Percentiles rank a stretch among this genome's conserved stretches.
Conservation (phyloP, 169 alveolate genomes). For the Plasmodium gonderi region DNA sequence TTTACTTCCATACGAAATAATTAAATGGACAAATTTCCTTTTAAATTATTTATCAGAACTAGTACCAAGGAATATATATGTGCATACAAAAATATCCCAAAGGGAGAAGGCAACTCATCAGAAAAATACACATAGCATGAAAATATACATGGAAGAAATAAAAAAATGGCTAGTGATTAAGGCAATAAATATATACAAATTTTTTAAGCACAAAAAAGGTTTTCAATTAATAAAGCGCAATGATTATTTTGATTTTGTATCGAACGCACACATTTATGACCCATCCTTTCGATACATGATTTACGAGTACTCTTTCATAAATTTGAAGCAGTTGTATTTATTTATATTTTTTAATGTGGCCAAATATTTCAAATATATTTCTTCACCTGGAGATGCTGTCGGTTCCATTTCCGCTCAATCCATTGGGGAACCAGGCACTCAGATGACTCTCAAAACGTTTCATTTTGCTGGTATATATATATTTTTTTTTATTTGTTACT, state of each 20-base stretch:
- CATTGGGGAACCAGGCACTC: constrained; percentile 99
- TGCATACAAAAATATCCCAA: constrained; percentile 27
- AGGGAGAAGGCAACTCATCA: constrained; percentile 63
- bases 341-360: constrained; percentile 91
- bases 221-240: constrained; percentile 8
- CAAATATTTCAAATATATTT: constrained; percentile 92
- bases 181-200: constrained; percentile 61
- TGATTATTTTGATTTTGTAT: constrained; percentile 22
- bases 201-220: constrained; percentile 23
- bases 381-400: constrained; percentile 99
- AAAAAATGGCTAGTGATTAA: constrained; percentile 58
- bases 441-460: constrained; percentile 99
- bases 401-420: constrained; percentile 99
- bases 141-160: constrained; percentile 51
- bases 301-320: constrained; percentile 75
- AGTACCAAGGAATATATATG: constrained; percentile 77
- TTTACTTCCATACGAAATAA: constrained; percentile 87
- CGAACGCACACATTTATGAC: background rate
- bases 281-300: constrained; percentile 23
- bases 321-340: constrained; percentile 87
- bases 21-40: constrained; percentile 85
- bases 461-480: constrained; percentile 94
- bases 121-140: constrained; percentile 47
- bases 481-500: too few relatives aligned
- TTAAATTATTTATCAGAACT: constrained; percentile 75